Conservation (phyloP, 768 basidiomycete species). For the Pulveroboletus sp. region DNA sequence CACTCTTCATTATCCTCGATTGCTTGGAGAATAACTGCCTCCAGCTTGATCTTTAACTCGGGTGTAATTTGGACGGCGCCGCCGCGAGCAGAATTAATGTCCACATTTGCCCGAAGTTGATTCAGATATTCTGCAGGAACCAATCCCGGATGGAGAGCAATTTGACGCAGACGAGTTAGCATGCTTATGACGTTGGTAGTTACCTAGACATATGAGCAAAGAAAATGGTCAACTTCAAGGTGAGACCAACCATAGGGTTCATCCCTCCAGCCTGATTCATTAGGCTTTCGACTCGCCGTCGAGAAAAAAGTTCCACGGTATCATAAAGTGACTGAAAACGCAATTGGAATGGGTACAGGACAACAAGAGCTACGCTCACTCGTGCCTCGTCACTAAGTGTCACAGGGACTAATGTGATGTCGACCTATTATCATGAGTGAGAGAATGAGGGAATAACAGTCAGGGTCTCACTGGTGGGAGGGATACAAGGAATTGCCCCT, state of each 20-base stretch:
- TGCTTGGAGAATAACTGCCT: slow-evolving; percentile 52
- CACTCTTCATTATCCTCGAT: slow-evolving; percentile 84
- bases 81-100: slow-evolving; percentile 18
- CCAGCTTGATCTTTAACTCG: slow-evolving; percentile 52
- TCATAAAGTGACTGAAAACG: slow-evolving; percentile 56
- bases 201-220: slow-evolving; percentile 37
- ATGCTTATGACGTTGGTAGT: slow-evolving; percentile 71
- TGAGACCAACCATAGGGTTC: slow-evolving; percentile 36
- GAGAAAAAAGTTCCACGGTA: slow-evolving; percentile 57
- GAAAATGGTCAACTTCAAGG: background rate
- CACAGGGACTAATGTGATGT: slow-evolving; percentile 72
- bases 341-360: background rate
- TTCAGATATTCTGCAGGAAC: slow-evolving; percentile 69
- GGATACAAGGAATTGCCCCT: slow-evolving; percentile 67
- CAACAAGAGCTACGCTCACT: slow-evolving; percentile 35
- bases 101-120: slow-evolving; percentile 40
- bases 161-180: slow-evolving; percentile 82
- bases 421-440: slow-evolving; percentile 46
- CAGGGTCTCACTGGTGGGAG: slow-evolving; percentile 56
- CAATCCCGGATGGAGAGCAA: slow-evolving; percentile 74
- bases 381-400: slow-evolving; percentile 58
- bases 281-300: slow-evolving; percentile 54
- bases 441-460: background rate
- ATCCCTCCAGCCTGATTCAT: slow-evolving; percentile 39
- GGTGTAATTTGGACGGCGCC: slow-evolving; percentile 42